Evolutionary conservation across 495 filamentous ascomycete genomes (phyloP), one percentile per base, ranked within the genome.

Genomic region (Podospora didyma): DNA sequence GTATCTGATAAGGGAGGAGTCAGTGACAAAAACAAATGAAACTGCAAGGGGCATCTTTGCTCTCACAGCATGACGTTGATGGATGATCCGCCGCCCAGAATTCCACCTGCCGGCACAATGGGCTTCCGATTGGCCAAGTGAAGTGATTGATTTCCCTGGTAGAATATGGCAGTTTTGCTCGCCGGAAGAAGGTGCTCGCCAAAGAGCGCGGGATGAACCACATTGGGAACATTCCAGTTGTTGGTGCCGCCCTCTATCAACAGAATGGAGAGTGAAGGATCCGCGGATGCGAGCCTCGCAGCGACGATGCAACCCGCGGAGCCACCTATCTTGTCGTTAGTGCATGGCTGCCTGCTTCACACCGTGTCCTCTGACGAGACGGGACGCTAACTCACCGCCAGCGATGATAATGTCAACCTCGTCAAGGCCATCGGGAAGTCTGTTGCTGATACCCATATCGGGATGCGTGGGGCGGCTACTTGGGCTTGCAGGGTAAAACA

Each of bases 61-160:
- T 34, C 47, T 21, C 39, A 75, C 68, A 80, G 77, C 77, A 82
- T 79, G 53, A 81, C 79, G 59, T 87, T 88, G 31, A 86, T 80
- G 2, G 81, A 81, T 0, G 74, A 79, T 14, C 82, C 83, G 17
- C 84, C 84, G 31, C 84, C 84, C 0, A 87, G 72, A 2, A 76
- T 71, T 22, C 80, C 79, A 12, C 82, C 84, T 5, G 69, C 65
- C 0, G 77, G 75, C 11, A 87, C 80, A 17, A 82, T 71, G 3
- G 71, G 62, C 50, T 73, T 73, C 49, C 79, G 69, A 22, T 71
- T 73, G 48, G 67, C 73, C n/a, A 86, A 70, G 10, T 79, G 57
- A 42, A 71, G 60, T 16, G 70, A 62, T 56, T 62, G 68, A 14
- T 54, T 58, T 3, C 57, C 49, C 46, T 69, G 45, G 37, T 73